These are phyloP conservation scores for Populus hybrid DNA, from an alignment of 441 rosid species.

Conservation along the genomic window DNA sequence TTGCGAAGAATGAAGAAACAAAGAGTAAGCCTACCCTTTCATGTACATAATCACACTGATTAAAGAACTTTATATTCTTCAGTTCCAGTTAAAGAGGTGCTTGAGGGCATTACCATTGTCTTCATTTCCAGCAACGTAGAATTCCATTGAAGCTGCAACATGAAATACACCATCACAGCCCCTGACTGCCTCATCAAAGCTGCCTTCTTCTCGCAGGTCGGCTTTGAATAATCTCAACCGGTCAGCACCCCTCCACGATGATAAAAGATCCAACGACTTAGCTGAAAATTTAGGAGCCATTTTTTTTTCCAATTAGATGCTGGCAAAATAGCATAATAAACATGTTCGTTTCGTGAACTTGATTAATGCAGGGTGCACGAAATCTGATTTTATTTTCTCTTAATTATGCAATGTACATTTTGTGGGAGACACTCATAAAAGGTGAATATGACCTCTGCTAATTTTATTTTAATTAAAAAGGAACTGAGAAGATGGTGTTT, in stretches of 20 bases:
- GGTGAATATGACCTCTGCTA: background rate
- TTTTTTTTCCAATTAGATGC: background rate
- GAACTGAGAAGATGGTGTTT: too few species aligned
- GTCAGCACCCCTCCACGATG: constrained; percentile 43
- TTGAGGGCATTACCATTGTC: constrained; percentile 37
- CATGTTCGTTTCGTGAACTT: background rate
- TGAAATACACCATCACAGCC: constrained; percentile 86
- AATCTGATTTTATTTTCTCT: too few species aligned
- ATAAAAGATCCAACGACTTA: constrained; percentile 35
- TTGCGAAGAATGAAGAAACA: constrained; percentile 6
- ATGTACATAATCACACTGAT: background rate
- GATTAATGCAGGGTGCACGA: background rate
- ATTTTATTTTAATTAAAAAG: too few species aligned
- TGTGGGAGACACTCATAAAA: background rate
- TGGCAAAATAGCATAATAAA: background rate
- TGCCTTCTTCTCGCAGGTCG: constrained; percentile 65
- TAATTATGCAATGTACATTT: background rate
- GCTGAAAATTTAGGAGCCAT: constrained; percentile 33
- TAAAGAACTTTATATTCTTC: too few species aligned
- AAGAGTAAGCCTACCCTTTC: background rate
- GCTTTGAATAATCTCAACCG: constrained; percentile 66
- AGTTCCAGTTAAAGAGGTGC: too few species aligned
- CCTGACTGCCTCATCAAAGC: constrained; percentile 71
- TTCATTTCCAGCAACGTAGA: constrained; percentile 27
- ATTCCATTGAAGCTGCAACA: constrained; percentile 84